A percentile compares a stretch with the other conserved stretches of the same genome.
Evolutionary conservation across 352 stramenopile species (phyloP).

Genomic region (Globisporangium abappressorium): DNA sequence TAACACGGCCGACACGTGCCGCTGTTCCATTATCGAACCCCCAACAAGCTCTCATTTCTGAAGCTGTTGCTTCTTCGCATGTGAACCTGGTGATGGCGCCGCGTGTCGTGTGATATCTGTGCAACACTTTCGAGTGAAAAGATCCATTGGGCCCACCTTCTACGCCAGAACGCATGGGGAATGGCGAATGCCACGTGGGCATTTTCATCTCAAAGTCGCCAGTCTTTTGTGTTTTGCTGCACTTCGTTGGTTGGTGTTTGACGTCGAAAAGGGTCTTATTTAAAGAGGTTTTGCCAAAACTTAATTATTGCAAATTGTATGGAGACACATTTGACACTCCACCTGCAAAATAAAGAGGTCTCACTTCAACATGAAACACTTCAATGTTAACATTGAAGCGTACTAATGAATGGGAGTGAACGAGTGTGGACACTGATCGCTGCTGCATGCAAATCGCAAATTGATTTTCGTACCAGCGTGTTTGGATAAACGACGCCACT

Average conservation of each 20-base stretch:
- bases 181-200: background rate
- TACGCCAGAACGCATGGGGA: background rate
- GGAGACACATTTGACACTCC: background rate
- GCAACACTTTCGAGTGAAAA: background rate
- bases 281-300: background rate
- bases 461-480: conserved; percentile 5
- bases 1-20: background rate
- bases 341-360: background rate
- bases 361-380: background rate
- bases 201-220: background rate
- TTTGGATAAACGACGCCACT: conserved; percentile 7
- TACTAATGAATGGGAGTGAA: background rate
- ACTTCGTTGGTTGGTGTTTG: too few species aligned
- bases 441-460: conserved; percentile 1
- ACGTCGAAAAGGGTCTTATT: background rate
- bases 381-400: background rate
- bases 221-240: background rate
- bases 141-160: background rate
- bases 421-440: background rate
- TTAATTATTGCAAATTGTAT: background rate
- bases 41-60: background rate
- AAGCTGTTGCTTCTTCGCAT: background rate
- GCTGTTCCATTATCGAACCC: background rate
- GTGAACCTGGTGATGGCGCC: background rate
- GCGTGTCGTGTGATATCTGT: background rate